Evolutionary conservation across 768 basidiomycete genomes (phyloP), one percentile per base, ranked within the genome.

Genomic region (Pulveroboletus frians): DNA sequence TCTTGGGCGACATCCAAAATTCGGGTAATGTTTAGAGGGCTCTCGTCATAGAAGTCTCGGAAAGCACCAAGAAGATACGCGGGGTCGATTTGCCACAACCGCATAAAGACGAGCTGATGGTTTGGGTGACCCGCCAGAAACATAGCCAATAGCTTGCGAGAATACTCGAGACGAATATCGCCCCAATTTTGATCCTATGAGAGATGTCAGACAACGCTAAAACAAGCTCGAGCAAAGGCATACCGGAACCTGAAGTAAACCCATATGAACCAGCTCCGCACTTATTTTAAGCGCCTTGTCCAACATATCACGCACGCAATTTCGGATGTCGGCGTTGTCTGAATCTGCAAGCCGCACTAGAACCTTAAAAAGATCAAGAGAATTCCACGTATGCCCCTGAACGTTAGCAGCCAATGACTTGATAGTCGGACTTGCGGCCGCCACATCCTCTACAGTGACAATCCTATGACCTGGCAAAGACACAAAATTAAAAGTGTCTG

Each of bases 1-100:
- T 97, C 93, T 64, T 93, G 91, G 9, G 92, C 93, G 23, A 97
- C 88, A 61, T 99, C 96, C 43, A 98, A 73, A 40, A 99, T 93
- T 34, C 93, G 78, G 14, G 92, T 92, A 47, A 98, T 91, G 63
- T 98, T 96, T 47, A 93, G 77, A 35, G 91, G 89, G 53, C 84
- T 91, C 60, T 94, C 92, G 41, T 85, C 80, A 68, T 98, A 96
- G 63, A 92, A 94, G 54, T 92, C 90, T 27, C 86, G 81, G 69
- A 98, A 88, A 7, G 92, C 91, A 48, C 84, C 79, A 5, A 92
- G 85, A 43, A 98, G 79, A 65, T 93, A 90, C 0, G 83, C 73
- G 0, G 88, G 89, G 60, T 92, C 82, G 37, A 90, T 85, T 61
- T 94, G 90, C 88, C 91, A 94, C 47, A 99, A 83, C 41, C 92